These are phyloP conservation scores for Clonostachys rosea DNA, from an alignment of 2,329 filamentous ascomycete genomes.

Conservation along the genomic window DNA sequence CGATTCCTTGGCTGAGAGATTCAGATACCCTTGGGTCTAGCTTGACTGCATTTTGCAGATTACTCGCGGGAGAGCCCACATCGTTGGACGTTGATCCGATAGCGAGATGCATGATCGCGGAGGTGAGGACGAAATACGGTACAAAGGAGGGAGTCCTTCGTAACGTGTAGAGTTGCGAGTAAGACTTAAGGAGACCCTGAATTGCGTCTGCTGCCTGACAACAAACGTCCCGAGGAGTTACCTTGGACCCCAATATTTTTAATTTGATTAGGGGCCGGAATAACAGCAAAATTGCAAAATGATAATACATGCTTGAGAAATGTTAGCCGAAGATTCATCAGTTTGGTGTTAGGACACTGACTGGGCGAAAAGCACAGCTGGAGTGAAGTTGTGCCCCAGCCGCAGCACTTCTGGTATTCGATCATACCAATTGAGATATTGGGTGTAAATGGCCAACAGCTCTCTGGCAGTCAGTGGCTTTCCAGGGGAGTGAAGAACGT, in stretches of 20 bases:
- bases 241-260: slow-evolving; percentile 56
- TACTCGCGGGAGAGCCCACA: slow-evolving; percentile 9
- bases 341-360: slow-evolving; percentile 35
- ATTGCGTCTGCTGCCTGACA: slow-evolving; percentile 57
- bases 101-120: slow-evolving; percentile 56
- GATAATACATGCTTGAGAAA: slow-evolving; percentile 58
- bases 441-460: slow-evolving; percentile 59
- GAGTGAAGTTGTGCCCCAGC: slow-evolving; percentile 65
- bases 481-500: slow-evolving; percentile 67
- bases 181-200: slow-evolving; percentile 49
- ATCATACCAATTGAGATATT: slow-evolving; percentile 70
- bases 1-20: slow-evolving; percentile 47
- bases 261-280: slow-evolving; percentile 69
- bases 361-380: slow-evolving; percentile 71
- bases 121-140: slow-evolving; percentile 57
- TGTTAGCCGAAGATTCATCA: background rate
- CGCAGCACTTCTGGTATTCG: slow-evolving; percentile 59
- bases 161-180: slow-evolving; percentile 54
- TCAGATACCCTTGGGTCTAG: slow-evolving; percentile 33
- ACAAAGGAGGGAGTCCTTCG: slow-evolving; percentile 56
- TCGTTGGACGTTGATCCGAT: slow-evolving; percentile 32
- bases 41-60: slow-evolving; percentile 24
- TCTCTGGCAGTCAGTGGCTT: slow-evolving; percentile 59
- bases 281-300: slow-evolving; percentile 66
- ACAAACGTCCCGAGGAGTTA: slow-evolving; percentile 63